A percentile compares a stretch with the other conserved stretches of the same genome.
These are phyloP conservation scores for Thyridium curvatum DNA, from an alignment of 2,329 filamentous ascomycete species.

Conservation along the genomic window DNA sequence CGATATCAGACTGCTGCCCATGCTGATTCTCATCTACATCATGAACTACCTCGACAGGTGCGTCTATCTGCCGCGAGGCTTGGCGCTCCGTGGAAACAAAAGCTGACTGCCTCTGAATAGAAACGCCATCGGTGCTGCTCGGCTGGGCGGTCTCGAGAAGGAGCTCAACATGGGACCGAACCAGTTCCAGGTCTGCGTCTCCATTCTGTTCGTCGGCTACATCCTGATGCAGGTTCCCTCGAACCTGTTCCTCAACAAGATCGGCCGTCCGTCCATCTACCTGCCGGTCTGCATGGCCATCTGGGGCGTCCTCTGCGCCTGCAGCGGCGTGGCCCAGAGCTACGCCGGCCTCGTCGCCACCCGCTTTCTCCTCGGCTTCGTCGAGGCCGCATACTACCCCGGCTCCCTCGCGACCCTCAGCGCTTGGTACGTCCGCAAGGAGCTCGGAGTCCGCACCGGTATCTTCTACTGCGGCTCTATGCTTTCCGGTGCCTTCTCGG, in stretches of 20 bases:
- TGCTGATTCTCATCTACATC: conserved; percentile 65
- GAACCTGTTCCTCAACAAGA: conserved; percentile 18
- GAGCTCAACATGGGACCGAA: conserved; percentile 22
- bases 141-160: conserved; percentile 38
- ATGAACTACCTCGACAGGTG: conserved; percentile 56
- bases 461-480: conserved; percentile 63
- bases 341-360: conserved; percentile 24
- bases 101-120: conserved; percentile 14
- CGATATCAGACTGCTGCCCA: conserved; percentile 58
- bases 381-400: conserved; percentile 35
- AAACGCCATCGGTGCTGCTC: conserved; percentile 51
- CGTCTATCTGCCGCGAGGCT: conserved; percentile 1
- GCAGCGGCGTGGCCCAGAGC: conserved; percentile 24
- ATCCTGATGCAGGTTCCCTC: conserved; percentile 17
- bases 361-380: conserved; percentile 30
- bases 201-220: conserved; percentile 17
- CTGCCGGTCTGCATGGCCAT: conserved; percentile 27
- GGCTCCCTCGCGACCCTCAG: conserved; percentile 55
- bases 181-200: conserved; percentile 21
- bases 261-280: conserved; percentile 23
- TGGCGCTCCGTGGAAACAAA: conserved; percentile 5
- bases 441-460: conserved; percentile 59
- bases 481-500: conserved; percentile 67
- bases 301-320: conserved; percentile 13
- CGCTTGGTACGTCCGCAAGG: conserved; percentile 65